Evolutionary conservation across 495 filamentous ascomycete genomes (phyloP).

Genomic region (Podospora bellae-mahoneyi): DNA sequence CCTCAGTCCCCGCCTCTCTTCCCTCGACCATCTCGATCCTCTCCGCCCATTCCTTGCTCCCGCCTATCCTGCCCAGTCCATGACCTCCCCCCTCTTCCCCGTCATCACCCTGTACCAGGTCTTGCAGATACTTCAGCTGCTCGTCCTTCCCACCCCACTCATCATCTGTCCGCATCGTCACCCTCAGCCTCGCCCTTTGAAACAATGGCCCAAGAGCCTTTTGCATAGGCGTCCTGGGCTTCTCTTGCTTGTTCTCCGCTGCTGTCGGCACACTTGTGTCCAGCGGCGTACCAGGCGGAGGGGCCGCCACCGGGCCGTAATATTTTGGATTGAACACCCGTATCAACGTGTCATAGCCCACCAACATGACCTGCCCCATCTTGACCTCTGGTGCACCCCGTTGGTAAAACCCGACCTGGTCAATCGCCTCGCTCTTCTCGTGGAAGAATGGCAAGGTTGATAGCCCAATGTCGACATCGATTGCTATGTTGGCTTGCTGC

Average conservation of each 20-base stretch:
- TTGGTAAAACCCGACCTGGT: slow-evolving; percentile 50
- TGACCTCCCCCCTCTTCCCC: not conserved
- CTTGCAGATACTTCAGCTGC: slow-evolving; percentile 57
- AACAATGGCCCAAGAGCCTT: slow-evolving; percentile 66
- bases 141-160: slow-evolving; percentile 60
- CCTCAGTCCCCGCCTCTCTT: slow-evolving; percentile 47
- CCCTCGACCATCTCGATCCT: slow-evolving; percentile 69
- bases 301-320: slow-evolving; percentile 44
- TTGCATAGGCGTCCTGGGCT: slow-evolving; percentile 30
- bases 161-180: slow-evolving; percentile 66
- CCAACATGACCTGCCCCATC: slow-evolving; percentile 69
- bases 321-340: slow-evolving; percentile 82
- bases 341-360: slow-evolving; percentile 83
- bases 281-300: not conserved
- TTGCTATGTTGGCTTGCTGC: slow-evolving; percentile 14
- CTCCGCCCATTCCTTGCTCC: slow-evolving; percentile 61
- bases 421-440: slow-evolving; percentile 74
- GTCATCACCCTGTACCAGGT: slow-evolving; percentile 44
- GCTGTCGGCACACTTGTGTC: slow-evolving; percentile 27
- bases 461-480: slow-evolving; percentile 70
- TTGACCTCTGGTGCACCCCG: slow-evolving; percentile 18
- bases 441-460: slow-evolving; percentile 80
- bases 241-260: slow-evolving; percentile 32
- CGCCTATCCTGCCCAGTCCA: slow-evolving; percentile 56
- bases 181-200: slow-evolving; percentile 62